phyloP scores from a whole-genome alignment of 768 basidiomycete genomes.

The Royoungia palumana region DNA sequence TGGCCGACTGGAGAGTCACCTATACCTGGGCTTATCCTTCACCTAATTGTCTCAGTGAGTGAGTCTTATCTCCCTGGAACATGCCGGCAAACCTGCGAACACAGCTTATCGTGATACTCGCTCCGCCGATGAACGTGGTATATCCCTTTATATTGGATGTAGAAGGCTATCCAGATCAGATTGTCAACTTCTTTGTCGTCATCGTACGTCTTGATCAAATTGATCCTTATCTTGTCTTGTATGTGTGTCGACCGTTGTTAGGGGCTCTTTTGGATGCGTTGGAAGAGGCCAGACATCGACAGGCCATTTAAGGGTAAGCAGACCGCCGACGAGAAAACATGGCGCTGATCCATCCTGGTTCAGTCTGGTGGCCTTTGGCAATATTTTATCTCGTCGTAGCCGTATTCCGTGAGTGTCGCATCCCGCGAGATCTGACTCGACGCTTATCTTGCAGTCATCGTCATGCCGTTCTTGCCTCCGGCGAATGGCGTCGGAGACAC shows the following conservation, averaged over 20 bases:
- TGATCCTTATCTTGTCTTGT: slow-evolving; percentile 9
- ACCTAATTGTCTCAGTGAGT: slow-evolving; percentile 50
- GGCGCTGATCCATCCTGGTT: slow-evolving; percentile 1
- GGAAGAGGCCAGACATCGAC: slow-evolving; percentile 42
- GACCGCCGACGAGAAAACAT: background rate
- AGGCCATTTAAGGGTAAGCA: slow-evolving; percentile 52
- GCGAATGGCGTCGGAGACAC: slow-evolving; percentile 56
- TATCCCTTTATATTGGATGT: slow-evolving; percentile 64
- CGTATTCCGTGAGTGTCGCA: slow-evolving; percentile 42
- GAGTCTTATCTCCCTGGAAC: no score
- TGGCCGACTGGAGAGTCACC: slow-evolving; percentile 60
- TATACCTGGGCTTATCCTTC: slow-evolving; percentile 52
- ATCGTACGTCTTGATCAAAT: slow-evolving; percentile 43
- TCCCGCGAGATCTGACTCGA: slow-evolving; percentile 19
- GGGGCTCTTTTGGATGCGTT: slow-evolving; percentile 57
- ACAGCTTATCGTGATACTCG: slow-evolving; percentile 52
- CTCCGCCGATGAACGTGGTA: slow-evolving; percentile 47
- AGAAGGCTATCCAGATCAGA: slow-evolving; percentile 46
- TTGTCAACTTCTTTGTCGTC: slow-evolving; percentile 55
- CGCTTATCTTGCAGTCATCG: slow-evolving; percentile 37
- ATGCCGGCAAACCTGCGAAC: slow-evolving; percentile 7
- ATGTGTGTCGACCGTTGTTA: slow-evolving; percentile 15
- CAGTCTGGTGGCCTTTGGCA: slow-evolving; percentile 56
- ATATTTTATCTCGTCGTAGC: slow-evolving; percentile 53
- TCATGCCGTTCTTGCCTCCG: slow-evolving; percentile 55